phyloP scores from a whole-genome alignment of 352 stramenopile species.

The Phytophthora foliorum region DNA sequence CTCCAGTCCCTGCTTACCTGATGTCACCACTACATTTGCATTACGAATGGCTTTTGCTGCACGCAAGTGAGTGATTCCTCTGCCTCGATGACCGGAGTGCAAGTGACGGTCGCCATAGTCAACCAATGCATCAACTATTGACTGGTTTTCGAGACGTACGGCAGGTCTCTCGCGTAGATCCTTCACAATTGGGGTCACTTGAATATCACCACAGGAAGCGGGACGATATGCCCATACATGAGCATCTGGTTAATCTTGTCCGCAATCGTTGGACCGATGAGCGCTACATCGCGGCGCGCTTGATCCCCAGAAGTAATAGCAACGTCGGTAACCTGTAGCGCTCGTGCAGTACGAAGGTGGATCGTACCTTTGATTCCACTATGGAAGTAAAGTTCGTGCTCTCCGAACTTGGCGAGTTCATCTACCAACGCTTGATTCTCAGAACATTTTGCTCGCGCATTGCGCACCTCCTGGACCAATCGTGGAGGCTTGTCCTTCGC shows the following conservation, averaged over 20 bases:
- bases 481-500: slow-evolving; percentile 34
- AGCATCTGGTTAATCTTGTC: slow-evolving; percentile 82
- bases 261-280: slow-evolving; percentile 59
- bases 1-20: slow-evolving; percentile 20
- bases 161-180: slow-evolving; percentile 57
- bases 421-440: slow-evolving; percentile 76
- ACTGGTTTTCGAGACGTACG: slow-evolving; percentile 59
- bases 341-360: slow-evolving; percentile 56
- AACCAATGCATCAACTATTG: slow-evolving; percentile 58
- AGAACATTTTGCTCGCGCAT: slow-evolving; percentile 39
- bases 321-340: slow-evolving; percentile 53
- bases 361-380: slow-evolving; percentile 65
- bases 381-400: slow-evolving; percentile 64
- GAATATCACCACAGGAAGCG: slow-evolving; percentile 21
- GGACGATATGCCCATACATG: slow-evolving; percentile 56
- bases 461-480: slow-evolving; percentile 55
- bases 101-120: slow-evolving; percentile 73
- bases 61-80: slow-evolving; percentile 68
- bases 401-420: slow-evolving; percentile 59
- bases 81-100: slow-evolving; percentile 51
- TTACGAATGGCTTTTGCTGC: slow-evolving; percentile 60
- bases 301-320: slow-evolving; percentile 57
- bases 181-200: slow-evolving; percentile 49
- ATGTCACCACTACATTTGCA: slow-evolving; percentile 56
- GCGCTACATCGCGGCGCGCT: slow-evolving; percentile 44